Conservation (phyloP, 2,329 filamentous ascomycete species). For the Geosmithia morbida region DNA sequence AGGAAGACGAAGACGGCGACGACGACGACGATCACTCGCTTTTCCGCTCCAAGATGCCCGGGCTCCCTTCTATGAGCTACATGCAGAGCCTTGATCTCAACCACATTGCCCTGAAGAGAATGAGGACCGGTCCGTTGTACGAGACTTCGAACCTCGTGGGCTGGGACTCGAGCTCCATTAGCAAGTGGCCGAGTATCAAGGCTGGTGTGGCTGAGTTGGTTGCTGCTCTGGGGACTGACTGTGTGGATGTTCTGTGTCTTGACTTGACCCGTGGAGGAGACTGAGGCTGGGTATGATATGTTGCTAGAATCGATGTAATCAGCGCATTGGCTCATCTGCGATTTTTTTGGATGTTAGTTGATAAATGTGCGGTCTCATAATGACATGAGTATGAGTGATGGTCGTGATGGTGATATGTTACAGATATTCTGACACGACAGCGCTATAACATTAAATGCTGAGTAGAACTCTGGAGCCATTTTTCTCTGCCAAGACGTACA, state of each 20-base stretch:
- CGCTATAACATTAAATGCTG: no score
- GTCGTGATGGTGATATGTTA: no score
- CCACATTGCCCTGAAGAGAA: constrained; percentile 38
- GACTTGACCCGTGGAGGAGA: constrained; percentile 25
- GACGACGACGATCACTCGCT: constrained; percentile 21
- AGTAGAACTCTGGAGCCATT: no score
- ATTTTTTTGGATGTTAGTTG: no score
- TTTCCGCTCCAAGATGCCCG: constrained; percentile 51
- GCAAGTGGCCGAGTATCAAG: constrained; percentile 37
- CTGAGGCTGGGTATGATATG: neutral
- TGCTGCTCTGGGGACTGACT: constrained; percentile 47
- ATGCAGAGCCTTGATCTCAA: constrained; percentile 43
- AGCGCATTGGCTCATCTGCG: no score
- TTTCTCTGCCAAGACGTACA: no score
- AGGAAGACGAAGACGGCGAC: constrained; percentile 8
- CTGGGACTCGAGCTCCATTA: constrained; percentile 42
- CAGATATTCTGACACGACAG: no score
- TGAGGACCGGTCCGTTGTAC: constrained; percentile 20
- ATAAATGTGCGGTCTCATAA: no score
- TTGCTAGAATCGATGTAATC: no score
- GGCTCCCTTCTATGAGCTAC: constrained; percentile 40
- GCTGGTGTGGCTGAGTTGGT: constrained; percentile 52
- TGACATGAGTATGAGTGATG: no score
- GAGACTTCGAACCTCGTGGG: constrained; percentile 35
- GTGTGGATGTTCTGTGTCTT: constrained; percentile 41